Conservation (phyloP, 768 basidiomycete species). For the Clavaria fumosa region DNA sequence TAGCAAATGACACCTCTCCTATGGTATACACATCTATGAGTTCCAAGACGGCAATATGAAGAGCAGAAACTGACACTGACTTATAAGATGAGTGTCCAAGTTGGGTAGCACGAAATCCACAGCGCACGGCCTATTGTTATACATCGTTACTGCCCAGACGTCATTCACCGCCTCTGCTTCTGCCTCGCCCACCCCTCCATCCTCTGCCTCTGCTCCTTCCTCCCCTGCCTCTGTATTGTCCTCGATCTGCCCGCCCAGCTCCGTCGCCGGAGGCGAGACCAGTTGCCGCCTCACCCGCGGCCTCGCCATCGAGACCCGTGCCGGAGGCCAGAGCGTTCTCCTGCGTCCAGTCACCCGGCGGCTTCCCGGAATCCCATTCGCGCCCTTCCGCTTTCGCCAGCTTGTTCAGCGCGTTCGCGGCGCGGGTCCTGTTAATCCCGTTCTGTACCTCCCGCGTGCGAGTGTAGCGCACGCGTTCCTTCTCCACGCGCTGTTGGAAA, state of each 20-base stretch:
- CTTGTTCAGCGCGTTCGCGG: constrained; percentile 68
- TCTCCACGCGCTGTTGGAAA: constrained; percentile 54
- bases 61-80: too few species aligned
- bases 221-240: constrained; percentile 6
- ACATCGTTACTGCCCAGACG: background rate
- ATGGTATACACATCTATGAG: too few species aligned
- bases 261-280: too few species aligned
- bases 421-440: constrained; percentile 50
- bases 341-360: constrained; percentile 19
- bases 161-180: constrained; percentile 6
- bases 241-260: too few species aligned
- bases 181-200: constrained; percentile 23
- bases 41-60: too few species aligned
- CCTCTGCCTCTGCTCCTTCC: constrained; percentile 21
- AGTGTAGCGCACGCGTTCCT: constrained; percentile 41
- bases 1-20: too few species aligned
- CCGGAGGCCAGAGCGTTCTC: constrained; percentile 9
- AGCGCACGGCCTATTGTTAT: too few species aligned
- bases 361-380: constrained; percentile 78
- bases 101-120: too few species aligned
- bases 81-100: too few species aligned
- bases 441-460: constrained; percentile 53
- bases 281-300: too few species aligned
- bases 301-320: too few species aligned
- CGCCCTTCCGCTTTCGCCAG: constrained; percentile 64